Conservation (phyloP, 148 eudicot species). For the Dysphania ambrosioides region DNA sequence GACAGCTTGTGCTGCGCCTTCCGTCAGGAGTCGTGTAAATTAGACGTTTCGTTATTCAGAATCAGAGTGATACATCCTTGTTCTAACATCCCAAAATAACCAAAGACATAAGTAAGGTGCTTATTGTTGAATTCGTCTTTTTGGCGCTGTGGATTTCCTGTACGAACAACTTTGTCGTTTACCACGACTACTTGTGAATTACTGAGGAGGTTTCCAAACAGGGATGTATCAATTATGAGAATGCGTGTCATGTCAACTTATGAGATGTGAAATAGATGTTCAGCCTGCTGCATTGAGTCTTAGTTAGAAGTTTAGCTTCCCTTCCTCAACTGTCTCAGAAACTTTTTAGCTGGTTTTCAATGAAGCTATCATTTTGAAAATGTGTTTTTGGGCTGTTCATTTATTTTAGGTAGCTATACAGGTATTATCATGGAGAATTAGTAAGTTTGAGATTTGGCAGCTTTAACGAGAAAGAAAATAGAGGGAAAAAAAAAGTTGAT, state of each 20-base stretch:
- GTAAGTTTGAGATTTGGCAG: too few species aligned
- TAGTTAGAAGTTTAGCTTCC: background rate
- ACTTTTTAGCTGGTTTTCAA: background rate
- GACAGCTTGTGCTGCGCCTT: constrained; percentile 45
- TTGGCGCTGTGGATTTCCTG: background rate
- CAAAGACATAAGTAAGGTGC: constrained; percentile 7
- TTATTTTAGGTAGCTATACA: too few species aligned
- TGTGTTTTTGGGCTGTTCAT: too few species aligned
- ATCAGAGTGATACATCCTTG: constrained; percentile 17
- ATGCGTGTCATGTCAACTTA: background rate
- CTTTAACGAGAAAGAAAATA: too few species aligned
- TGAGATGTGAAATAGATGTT: constrained; percentile 5
- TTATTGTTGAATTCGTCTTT: background rate
- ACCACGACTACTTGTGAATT: background rate
- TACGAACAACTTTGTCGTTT: constrained; percentile 11
- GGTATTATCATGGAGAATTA: too few species aligned
- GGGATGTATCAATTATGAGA: constrained; percentile 1
- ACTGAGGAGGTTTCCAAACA: background rate
- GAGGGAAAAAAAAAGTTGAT: too few species aligned
- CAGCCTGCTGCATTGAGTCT: background rate
- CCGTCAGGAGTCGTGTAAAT: constrained; percentile 44
- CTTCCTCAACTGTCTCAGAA: background rate
- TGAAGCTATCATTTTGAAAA: background rate
- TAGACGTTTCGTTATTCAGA: background rate
- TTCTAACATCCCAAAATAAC: background rate